A percentile compares a stretch with the other conserved stretches of the same genome.
phyloP scores from a whole-genome alignment of 352 stramenopile species.

The Phytophthora palmivora region DNA sequence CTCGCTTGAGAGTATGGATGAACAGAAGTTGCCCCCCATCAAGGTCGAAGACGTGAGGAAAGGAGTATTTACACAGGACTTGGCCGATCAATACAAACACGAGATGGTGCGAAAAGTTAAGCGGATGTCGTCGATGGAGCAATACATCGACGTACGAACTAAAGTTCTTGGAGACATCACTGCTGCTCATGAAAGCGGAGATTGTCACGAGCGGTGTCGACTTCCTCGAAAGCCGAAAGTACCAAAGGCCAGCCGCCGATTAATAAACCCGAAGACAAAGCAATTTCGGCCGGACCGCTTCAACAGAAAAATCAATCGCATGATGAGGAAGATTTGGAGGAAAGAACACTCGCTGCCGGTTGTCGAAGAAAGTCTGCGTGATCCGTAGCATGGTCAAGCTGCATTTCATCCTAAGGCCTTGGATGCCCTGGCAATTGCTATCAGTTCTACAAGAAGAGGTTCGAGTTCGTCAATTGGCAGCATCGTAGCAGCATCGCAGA shows the following conservation, averaged over 20 bases:
- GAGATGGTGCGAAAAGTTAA: slow-evolving; percentile 69
- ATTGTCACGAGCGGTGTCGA: slow-evolving; percentile 28
- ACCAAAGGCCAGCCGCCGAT: slow-evolving; percentile 54
- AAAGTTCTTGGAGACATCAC: slow-evolving; percentile 63
- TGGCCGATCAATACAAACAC: slow-evolving; percentile 61
- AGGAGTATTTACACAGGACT: slow-evolving; percentile 53
- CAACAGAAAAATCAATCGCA: slow-evolving; percentile 83
- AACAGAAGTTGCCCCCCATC: slow-evolving; percentile 25
- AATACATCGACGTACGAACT: slow-evolving; percentile 61
- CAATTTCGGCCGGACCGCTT: slow-evolving; percentile 70
- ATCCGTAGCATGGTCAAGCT: slow-evolving; percentile 41
- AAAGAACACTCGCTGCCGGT: slow-evolving; percentile 72
- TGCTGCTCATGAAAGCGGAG: slow-evolving; percentile 19
- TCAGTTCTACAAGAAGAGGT: slow-evolving; percentile 73
- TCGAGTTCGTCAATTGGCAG: slow-evolving; percentile 73
- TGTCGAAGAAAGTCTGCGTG: slow-evolving; percentile 80
- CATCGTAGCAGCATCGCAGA: slow-evolving; percentile 82
- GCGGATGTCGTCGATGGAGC: slow-evolving; percentile 48
- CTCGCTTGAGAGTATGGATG: slow-evolving; percentile 22
- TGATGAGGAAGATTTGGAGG: slow-evolving; percentile 74
- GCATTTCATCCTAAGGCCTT: slow-evolving; percentile 40
- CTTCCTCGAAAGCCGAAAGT: slow-evolving; percentile 75
- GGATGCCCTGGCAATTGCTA: slow-evolving; percentile 70
- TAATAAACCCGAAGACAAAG: slow-evolving; percentile 51
- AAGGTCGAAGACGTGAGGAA: slow-evolving; percentile 67